Base-by-base conservation (phyloP, 2,329 filamentous ascomycete genomes). In the Stagonosporopsis vannaccii region DNA sequence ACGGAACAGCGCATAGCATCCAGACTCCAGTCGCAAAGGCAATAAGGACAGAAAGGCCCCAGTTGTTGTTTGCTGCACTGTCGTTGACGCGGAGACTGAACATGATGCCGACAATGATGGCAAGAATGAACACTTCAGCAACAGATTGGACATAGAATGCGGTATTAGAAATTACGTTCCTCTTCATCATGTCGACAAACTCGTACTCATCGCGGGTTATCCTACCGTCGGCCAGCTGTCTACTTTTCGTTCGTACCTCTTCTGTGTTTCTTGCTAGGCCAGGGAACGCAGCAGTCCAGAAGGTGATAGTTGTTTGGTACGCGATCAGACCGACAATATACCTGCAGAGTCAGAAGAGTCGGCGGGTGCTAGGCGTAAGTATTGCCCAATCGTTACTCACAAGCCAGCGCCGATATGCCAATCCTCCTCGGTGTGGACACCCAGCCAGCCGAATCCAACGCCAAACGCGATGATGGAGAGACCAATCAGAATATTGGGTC, bases 251-350 rank as follows among this genome's bases (percentile, higher is more conserved):
- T 6, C 12, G 30, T 33, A 33, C 15, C 1, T 33, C 30, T 15
- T 13, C 15, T 6, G 30, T 33, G 30, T 86, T 85, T 7, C 84
- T 73, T 5, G 84, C 83, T 8, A 87, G 72, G 0, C 82, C 79
- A 4, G 85, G 84, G 55, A 87, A 87, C 0, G 87, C 85, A 0
- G 87, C 70, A 1, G 85, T 87, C 85, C 87, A 89, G 70, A 88
- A 90, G 0, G 87, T 89, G 43, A 89, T 76, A 0, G 85, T 87
- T 2, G 87, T 83, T 72, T 89, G 87, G 63, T 89, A 90, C 1
- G 83, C 82, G 59, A 90, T 86, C 41, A 89, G 71, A 2, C 87
- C 87, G 15, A 89, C 81, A 52, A 90, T 87, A 69, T 90, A 33
- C 15, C 30, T 33, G 3, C n/a, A n/a, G n/a, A n/a, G n/a, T n/a